A percentile compares a stretch with the other conserved stretches of the same genome.
Evolutionary conservation across 192 early-diverging fungal genomes (phyloP).

Genomic region (Entomortierella lignicola): DNA sequence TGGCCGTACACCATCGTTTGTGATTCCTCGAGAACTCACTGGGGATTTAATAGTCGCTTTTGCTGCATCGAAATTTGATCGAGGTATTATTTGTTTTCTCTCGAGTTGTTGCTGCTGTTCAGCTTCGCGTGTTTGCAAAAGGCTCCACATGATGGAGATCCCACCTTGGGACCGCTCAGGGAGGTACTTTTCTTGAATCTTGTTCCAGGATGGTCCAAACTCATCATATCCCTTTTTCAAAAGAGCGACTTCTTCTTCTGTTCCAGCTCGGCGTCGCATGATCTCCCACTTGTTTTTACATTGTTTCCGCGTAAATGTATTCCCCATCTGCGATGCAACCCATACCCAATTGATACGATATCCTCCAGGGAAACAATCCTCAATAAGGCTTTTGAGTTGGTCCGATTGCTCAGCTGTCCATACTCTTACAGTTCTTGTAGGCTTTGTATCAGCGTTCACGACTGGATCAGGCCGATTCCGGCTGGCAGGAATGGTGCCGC

Average conservation of each 20-base stretch:
- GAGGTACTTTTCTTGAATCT: conserved; percentile 53
- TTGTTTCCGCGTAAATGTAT: conserved; percentile 50
- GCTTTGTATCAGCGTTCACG: conserved; percentile 13
- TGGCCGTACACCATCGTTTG: not conserved
- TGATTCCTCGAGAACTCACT: too few species aligned
- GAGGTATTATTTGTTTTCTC: not conserved
- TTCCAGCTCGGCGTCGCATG: conserved; percentile 46
- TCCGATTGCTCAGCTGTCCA: conserved; percentile 49
- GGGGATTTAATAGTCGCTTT: too few species aligned
- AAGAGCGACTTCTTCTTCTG: conserved; percentile 31
- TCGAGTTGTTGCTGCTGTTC: conserved; percentile 26
- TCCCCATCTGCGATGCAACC: conserved; percentile 54
- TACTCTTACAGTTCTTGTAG: conserved; percentile 40
- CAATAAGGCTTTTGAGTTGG: conserved; percentile 51
- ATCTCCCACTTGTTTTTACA: conserved; percentile 57
- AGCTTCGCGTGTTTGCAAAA: conserved; percentile 36
- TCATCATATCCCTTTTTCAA: conserved; percentile 37
- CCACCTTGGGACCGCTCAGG: conserved; percentile 47
- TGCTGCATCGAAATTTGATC: too few species aligned
- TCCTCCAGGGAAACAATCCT: conserved; percentile 47
- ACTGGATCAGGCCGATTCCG: not conserved
- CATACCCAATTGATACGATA: conserved; percentile 55
- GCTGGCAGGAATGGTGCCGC: not conserved
- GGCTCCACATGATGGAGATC: conserved; percentile 51
- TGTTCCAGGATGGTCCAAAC: conserved; percentile 43